Percentiles rank a stretch among this genome's conserved stretches.
phyloP scores from a whole-genome alignment of 75 land plant genomes.

The Pinus albicaulis region DNA sequence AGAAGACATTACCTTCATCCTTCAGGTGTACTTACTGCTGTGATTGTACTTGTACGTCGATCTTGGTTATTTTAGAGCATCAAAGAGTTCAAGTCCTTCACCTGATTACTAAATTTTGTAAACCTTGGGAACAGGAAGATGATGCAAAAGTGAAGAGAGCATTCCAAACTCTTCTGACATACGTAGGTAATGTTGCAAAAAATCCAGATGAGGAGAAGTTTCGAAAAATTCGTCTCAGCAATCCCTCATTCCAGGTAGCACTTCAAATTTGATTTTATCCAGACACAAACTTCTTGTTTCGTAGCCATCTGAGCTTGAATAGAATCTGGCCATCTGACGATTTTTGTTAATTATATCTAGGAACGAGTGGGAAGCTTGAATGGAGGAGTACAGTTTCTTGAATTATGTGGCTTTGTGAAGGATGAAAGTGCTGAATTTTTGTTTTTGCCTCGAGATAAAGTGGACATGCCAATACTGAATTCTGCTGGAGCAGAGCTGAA shows the following conservation, averaged over 20 bases:
- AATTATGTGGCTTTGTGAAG: slow-evolving; percentile 82
- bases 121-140: slow-evolving; percentile 56
- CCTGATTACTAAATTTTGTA: not conserved
- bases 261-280: not conserved
- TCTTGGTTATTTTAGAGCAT: too few species aligned
- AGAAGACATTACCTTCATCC: not conserved
- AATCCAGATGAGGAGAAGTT: slow-evolving; percentile 89
- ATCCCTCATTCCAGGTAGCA: slow-evolving; percentile 79
- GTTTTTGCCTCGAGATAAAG: slow-evolving; percentile 63
- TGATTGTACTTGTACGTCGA: too few species aligned
- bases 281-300: not conserved
- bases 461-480: slow-evolving; percentile 60
- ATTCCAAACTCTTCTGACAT: slow-evolving; percentile 90
- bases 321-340: not conserved
- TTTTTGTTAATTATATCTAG: slow-evolving; percentile 28
- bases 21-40: too few species aligned
- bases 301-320: too few species aligned
- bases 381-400: slow-evolving; percentile 83
- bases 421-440: slow-evolving; percentile 65
- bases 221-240: slow-evolving; percentile 83
- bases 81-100: too few species aligned
- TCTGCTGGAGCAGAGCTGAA: slow-evolving; percentile 66
- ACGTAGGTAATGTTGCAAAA: slow-evolving; percentile 72
- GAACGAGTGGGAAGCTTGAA: slow-evolving; percentile 73
- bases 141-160: slow-evolving; percentile 94